Conservation (phyloP, 176 grass and related monocot genomes). For the Cocos nucifera region DNA sequence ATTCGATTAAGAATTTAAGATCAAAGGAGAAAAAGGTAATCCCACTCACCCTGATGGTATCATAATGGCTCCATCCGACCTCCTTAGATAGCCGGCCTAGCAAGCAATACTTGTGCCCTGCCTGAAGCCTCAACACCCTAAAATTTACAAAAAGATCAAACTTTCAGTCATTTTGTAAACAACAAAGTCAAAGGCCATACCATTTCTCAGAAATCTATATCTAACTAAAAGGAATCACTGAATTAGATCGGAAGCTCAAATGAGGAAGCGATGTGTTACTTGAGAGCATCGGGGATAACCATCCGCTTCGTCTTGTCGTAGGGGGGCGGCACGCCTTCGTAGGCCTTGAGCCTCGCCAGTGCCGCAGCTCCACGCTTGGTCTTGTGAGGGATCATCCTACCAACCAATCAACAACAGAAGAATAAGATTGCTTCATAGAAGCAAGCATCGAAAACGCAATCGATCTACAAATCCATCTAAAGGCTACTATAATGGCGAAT, state of each 20-base stretch:
- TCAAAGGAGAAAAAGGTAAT: too few relatives aligned
- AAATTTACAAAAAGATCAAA: neutral
- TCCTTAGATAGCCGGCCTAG: conserved; percentile 80
- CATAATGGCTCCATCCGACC: conserved; percentile 84
- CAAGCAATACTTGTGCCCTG: conserved; percentile 84
- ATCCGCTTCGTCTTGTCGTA: conserved; percentile 82
- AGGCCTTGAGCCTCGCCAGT: conserved; percentile 73
- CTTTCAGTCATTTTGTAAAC: too few relatives aligned
- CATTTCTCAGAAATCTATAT: too few relatives aligned
- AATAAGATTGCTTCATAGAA: too few relatives aligned
- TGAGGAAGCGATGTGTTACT: conserved; percentile 16
- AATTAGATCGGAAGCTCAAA: too few relatives aligned
- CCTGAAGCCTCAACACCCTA: conserved; percentile 87
- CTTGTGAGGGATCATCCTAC: conserved; percentile 97
- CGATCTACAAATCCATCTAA: too few relatives aligned
- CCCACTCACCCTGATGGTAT: conserved; percentile 57
- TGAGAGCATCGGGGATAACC: conserved; percentile 92
- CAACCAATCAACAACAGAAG: neutral
- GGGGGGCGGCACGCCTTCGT: conserved; percentile 83
- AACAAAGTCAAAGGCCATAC: too few relatives aligned
- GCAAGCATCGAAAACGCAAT: too few relatives aligned
- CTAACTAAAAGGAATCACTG: too few relatives aligned
- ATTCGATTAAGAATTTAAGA: too few relatives aligned
- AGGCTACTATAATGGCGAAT: too few relatives aligned
- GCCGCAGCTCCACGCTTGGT: conserved; percentile 84